Base-by-base conservation (phyloP, 1,139 yeast species). In the Entelexis sorbosivorans region DNA sequence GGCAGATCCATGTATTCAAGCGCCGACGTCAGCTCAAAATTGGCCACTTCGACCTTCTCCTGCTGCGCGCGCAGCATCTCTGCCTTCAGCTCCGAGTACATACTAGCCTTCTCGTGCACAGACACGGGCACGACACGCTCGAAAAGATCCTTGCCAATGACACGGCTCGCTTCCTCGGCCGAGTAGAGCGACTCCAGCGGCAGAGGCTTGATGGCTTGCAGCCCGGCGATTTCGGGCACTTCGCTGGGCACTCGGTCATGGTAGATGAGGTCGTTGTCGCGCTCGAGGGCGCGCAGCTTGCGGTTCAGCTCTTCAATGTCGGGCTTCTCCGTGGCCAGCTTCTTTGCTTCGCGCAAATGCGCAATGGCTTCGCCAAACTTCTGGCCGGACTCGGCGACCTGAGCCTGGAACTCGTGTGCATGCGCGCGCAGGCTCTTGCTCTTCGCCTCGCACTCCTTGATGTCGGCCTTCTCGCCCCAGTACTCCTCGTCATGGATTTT, bases 71-170 rank as follows among this genome's bases (percentile, higher is more conserved):
- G 74, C 50, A 88, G 68, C 48, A 86, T 68, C 56, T 78, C 80
- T 0, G 95, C 89, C 66, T 87, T 85, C 63, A 85, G 89, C 63
- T 91, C 98, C 0, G 95, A 84, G 64, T 91, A 91, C 58, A 79
- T 73, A 59, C 96, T 86, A 52, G 86, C 76, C 60, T 85, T 79
- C 64, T 89, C 96, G 63, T 88, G 95, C 34, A 89, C 86, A 44
- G 81, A 78, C 61, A 88, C 72, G 2, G 98, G 97, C 9, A 91
- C 81, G 26, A 91, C 85, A 58, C 82, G 83, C 51, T 75, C 82
- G 66, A 71, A 86, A 47, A 91, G 73, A 53, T 78, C 82, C 38
- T 66, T 67, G 16, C 79, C 79, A 20, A 75, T 68, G 13, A 74
- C 60, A 49, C 73, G 72, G 28, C 71, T 68, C 44, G 78, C 74